Conservation (phyloP, 2,329 filamentous ascomycete genomes). For the Eutypa lata region DNA sequence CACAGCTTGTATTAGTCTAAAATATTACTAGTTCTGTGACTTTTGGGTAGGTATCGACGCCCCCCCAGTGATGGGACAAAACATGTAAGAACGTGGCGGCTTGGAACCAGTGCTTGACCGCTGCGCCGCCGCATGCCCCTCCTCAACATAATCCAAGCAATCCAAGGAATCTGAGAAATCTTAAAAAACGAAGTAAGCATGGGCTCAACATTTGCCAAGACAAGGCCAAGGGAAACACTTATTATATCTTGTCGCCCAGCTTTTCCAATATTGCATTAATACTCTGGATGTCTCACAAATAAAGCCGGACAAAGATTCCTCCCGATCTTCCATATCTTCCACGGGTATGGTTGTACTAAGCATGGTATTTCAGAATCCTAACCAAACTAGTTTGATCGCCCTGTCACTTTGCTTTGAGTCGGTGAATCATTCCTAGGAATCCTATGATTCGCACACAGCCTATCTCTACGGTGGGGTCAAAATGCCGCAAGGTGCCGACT, state of each 20-base stretch:
- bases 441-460: no score
- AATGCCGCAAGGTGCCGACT: not conserved
- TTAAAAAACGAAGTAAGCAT: not conserved
- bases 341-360: conserved; percentile 4
- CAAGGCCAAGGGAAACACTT: not conserved
- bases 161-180: not conserved
- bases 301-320: no score
- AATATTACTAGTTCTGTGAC: no score
- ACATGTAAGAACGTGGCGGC: not conserved
- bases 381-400: not conserved
- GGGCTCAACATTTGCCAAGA: not conserved
- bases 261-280: not conserved
- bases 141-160: not conserved
- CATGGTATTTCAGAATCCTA: not conserved
- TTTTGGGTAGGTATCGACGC: no score
- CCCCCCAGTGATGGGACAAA: not conserved
- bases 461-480: not conserved
- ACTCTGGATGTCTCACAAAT: not conserved
- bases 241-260: no score
- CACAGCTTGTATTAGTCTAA: no score
- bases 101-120: not conserved
- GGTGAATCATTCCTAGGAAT: not conserved
- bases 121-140: not conserved
- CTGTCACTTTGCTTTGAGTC: not conserved
- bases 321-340: conserved; percentile 8